Base-by-base conservation (phyloP, 2,329 filamentous ascomycete species). In the Claviceps sp. region DNA sequence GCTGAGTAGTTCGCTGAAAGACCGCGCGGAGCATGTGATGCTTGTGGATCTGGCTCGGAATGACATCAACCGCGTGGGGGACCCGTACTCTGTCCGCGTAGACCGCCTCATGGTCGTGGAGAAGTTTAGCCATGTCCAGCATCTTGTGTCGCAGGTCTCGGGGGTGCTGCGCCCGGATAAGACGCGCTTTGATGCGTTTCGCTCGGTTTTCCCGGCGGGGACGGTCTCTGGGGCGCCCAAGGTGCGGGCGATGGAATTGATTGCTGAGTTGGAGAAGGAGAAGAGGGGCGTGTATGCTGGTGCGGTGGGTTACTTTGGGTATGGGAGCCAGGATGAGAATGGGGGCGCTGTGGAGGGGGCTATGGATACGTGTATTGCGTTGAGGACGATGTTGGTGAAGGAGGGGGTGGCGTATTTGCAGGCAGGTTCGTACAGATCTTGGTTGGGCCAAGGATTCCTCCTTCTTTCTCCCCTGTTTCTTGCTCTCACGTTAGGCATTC, bases 181-280 rank as follows among this genome's bases (percentile, higher is more conserved):
- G 74, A 91, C 89, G 34, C 80, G 93, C 54, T 98, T 95, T 69
- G 91, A 97, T 64, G 93, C 93, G 10, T 95, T 98, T 72, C 81
- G 91, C 41, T 90, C 87, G 58, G 96, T 98, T 61, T 98, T 98
- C 73, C 93, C 93, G 0, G 93, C 93, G 4, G 93, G 93, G 52
- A 98, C 93, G 0, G 91, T 97, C 34, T 93, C 87, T 17, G 93
- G 93, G 4, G 91, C 93, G 4, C 93, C 93, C 53, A 98, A 98
- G 72, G 89, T 98, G 52, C 82, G 84, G 56, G 93, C 93, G 2
- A 98, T 98, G 93, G 87, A 96, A 70, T 75, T 98, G 56, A 98
- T 98, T 61, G 89, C 87, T 47, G 91, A 97, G 71, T 73, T 97
- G 47, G 93, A 98, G 71, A 74, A 79, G 57, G 93, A 98, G 76